A percentile compares a stretch with the other conserved stretches of the same genome.
Evolutionary conservation across 164 flowering plant species (phyloP).

Genomic region (Umbilicus rupestris): DNA sequence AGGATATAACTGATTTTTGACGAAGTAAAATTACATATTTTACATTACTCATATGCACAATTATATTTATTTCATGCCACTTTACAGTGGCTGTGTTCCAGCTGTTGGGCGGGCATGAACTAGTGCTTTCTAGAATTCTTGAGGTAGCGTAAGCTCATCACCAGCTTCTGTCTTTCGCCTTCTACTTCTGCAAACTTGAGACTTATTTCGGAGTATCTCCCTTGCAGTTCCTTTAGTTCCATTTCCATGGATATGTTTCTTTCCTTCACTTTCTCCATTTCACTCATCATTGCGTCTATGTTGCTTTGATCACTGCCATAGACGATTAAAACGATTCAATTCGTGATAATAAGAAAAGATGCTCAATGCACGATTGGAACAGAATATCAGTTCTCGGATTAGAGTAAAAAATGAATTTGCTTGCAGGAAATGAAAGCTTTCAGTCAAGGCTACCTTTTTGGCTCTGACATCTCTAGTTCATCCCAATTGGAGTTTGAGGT

Average conservation of each 20-base stretch:
- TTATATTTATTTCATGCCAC: constrained; percentile 18
- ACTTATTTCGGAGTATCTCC: constrained; percentile 84
- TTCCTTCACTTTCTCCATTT: constrained; percentile 42
- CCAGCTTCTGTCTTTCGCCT: constrained; percentile 86
- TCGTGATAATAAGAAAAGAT: constrained; percentile 12
- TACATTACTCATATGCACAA: constrained; percentile 21
- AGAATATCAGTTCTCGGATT: not conserved
- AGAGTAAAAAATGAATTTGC: not conserved
- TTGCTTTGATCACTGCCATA: constrained; percentile 14
- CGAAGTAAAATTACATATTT: not conserved
- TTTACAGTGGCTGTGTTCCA: constrained; percentile 11
- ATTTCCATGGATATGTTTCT: constrained; percentile 57
- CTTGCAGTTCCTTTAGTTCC: constrained; percentile 88
- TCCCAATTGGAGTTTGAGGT: not conserved
- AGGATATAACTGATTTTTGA: not conserved
- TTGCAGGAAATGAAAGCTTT: not conserved
- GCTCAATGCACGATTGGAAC: not conserved
- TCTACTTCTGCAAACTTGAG: constrained; percentile 97
- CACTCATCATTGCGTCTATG: constrained; percentile 21
- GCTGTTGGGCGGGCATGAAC: not conserved
- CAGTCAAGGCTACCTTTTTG: not conserved
- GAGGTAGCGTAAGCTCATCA: constrained; percentile 69
- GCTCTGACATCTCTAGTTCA: not conserved
- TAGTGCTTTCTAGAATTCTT: constrained; percentile 52
- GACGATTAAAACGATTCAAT: constrained; percentile 9